Evolutionary conservation across 2,329 filamentous ascomycete genomes (phyloP).

Genomic region (Zymoseptoria ardabiliae): DNA sequence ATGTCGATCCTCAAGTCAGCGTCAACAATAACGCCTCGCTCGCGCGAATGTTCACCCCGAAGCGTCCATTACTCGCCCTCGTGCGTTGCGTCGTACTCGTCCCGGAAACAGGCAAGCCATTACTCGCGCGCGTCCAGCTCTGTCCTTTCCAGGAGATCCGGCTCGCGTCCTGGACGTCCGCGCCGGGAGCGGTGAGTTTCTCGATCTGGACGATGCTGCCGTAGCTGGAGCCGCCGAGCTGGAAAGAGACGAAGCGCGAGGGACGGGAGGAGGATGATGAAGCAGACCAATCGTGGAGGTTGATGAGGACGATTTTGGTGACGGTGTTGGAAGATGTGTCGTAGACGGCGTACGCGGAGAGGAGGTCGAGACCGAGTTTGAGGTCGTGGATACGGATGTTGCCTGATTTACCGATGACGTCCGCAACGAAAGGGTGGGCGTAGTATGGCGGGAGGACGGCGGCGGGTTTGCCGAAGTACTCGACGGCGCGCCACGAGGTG

Average conservation of each 20-base stretch:
- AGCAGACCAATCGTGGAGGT: constrained; percentile 6
- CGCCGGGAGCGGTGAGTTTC: constrained; percentile 8
- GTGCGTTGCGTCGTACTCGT: constrained; percentile 1
- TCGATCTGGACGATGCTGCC: constrained; percentile 4
- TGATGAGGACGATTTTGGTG: constrained; percentile 10
- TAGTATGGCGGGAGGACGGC: constrained; percentile 13
- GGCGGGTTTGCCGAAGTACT: constrained; percentile 4
- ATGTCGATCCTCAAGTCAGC: not conserved
- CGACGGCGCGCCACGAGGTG: constrained; percentile 7
- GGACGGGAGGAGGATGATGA: constrained; percentile 2
- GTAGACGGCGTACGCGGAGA: constrained; percentile 12
- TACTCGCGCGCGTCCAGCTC: constrained; percentile 9
- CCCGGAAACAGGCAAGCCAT: constrained; percentile 6
- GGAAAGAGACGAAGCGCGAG: constrained; percentile 5
- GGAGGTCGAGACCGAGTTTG: constrained; percentile 5
- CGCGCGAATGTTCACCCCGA: constrained; percentile 3
- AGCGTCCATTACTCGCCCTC: not conserved
- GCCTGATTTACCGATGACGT: constrained; percentile 9
- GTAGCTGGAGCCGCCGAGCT: constrained; percentile 1
- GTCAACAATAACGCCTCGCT: constrained; percentile 9
- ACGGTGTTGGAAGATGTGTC: constrained; percentile 2
- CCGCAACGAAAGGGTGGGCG: constrained; percentile 13
- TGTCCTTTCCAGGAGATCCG: constrained; percentile 12
- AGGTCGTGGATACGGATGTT: constrained; percentile 5
- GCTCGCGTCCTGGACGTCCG: constrained; percentile 8